Evolutionary conservation across 1,139 yeast species (phyloP), one percentile per base, ranked within the genome.

Genomic region (Zygotorulaspora mrakii): DNA sequence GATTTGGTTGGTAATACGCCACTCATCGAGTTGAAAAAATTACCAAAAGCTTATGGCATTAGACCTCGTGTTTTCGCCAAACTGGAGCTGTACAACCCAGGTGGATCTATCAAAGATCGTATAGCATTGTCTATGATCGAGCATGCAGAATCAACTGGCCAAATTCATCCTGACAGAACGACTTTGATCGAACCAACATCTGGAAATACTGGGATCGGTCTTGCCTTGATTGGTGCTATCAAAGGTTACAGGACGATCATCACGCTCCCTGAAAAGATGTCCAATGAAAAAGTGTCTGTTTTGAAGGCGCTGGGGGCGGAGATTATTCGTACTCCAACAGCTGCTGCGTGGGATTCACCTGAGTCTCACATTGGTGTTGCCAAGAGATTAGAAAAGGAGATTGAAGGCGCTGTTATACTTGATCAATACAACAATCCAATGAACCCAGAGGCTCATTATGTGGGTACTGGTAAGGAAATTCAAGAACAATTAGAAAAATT

Each of bases 101-200:
- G 94, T 14, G 97, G 97, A 0, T 84, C 95, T 36, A 95, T 96
- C 25, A 91, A 91, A 58, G 98, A 91, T 58, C 69, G 98, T 40
- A 95, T 91, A 28, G 98, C 97, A 1, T 70, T 86, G 36, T 84
- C 94, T 1, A 83, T 91, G 51, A 82, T 86, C 18, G 82, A 82
- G 56, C 85, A 84, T 59, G 95, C 95, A 17, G 95, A 86, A 64
- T 76, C 74, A 54, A 69, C 73, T 23, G 95, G 95, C 37, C 68
- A 77, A 52, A 83, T 86, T 55, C 83, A 82, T 66, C 94, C 95
- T 13, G 94, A 94, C 2, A 53, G 57, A 42, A 79, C 82, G 59
- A 85, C 95, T 22, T 69, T 86, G 57, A 85, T 86, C 53, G 95
- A 86, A 67, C 95, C 95, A 41, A 86, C 95, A 22, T 82, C 91